Percentiles rank a stretch among this genome's conserved stretches.
These are phyloP conservation scores for Chaetomidium leptoderma DNA, from an alignment of 495 filamentous ascomycete genomes.

Conservation along the genomic window DNA sequence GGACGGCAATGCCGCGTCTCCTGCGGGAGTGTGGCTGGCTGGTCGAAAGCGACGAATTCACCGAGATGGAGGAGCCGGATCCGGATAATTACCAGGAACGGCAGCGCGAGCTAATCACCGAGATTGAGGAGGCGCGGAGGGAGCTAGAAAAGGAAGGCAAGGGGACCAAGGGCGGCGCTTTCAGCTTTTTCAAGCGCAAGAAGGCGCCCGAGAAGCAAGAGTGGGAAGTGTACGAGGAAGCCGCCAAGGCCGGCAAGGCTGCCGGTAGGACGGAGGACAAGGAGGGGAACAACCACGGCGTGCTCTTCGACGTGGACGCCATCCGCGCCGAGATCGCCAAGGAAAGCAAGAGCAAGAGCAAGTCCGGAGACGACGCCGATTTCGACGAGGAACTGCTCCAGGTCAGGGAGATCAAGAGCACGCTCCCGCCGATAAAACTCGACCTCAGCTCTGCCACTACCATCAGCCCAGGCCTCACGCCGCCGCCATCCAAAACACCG, in stretches of 20 bases:
- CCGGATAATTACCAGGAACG: constrained; percentile 85
- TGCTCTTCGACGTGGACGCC: constrained; percentile 94
- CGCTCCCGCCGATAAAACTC: constrained; percentile 83
- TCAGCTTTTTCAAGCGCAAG: constrained; percentile 77
- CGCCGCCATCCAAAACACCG: constrained; percentile 27
- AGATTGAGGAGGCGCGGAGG: constrained; percentile 91
- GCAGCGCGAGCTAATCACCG: constrained; percentile 88
- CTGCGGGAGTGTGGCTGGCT: constrained; percentile 78
- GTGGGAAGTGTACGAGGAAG: constrained; percentile 89
- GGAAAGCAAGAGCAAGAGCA: constrained; percentile 44
- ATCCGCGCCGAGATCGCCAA: constrained; percentile 81
- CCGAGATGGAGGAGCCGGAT: constrained; percentile 95
- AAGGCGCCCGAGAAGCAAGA: constrained; percentile 69
- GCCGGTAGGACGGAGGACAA: constrained; percentile 40
- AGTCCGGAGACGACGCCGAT: constrained; percentile 16
- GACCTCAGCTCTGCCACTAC: constrained; percentile 46
- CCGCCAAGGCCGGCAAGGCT: constrained; percentile 24
- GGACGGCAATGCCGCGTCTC: constrained; percentile 81
- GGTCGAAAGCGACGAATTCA: constrained; percentile 88
- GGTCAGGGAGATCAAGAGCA: constrained; percentile 79
- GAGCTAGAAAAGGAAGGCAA: constrained; percentile 65
- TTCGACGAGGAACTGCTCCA: constrained; percentile 50
- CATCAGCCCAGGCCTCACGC: constrained; percentile 16
- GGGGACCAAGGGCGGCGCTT: constrained; percentile 42
- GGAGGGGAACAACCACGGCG: constrained; percentile 49